Base-by-base conservation (phyloP, 2,329 filamentous ascomycete genomes). In the Cryphonectria nitschkei region DNA sequence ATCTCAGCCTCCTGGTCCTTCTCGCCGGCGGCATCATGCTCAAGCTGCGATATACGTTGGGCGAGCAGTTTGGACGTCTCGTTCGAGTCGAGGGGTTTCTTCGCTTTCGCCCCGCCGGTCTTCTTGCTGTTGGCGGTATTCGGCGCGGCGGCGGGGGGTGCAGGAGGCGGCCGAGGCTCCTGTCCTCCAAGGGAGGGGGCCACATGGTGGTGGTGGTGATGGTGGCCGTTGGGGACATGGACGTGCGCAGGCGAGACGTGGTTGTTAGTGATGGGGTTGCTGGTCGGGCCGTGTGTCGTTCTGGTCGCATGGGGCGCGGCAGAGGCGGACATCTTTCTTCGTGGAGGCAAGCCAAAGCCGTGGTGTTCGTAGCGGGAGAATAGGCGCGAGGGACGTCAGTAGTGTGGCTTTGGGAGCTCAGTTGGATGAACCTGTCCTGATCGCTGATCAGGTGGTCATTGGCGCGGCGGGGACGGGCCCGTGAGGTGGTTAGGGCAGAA, bases 1-100 rank as follows among this genome's bases (percentile, higher is more conserved):
- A 99, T 98, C 85, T 98, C 96, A 73, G 92, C 89, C 82, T 98
- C 95, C 82, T 98, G 94, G 76, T 97, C 95, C 81, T 97, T 97
- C 80, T 97, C 95, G 72, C 94, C 93, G 14, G 94, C 94, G 65
- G 92, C 93, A 85, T 98, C 95, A 74, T 94, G 92, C 81, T 99
- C 96, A 71, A 99, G 85, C 83, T 98, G 96, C 32, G 94, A 95
- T 79, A 99, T 98, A 79, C 97, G 94, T 73, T 95, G 94, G 74
- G 95, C 92, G 67, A 99, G 88, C 74, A 98, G 88, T 82, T 97
- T 97, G 73, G 94, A 94, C 63, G 95, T 94, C 82, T 98, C 96
- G 76, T 89, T 93, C 29, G 93, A 92, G 79, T 97, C 95, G 74
- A 93, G 84, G 64, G 88, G 85, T 83, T 97, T 97, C 84, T 97